A percentile compares a stretch with the other conserved stretches of the same genome.
These are phyloP conservation scores for Moricandia moricandioides DNA, from an alignment of 345 rosid species.

Conservation along the genomic window DNA sequence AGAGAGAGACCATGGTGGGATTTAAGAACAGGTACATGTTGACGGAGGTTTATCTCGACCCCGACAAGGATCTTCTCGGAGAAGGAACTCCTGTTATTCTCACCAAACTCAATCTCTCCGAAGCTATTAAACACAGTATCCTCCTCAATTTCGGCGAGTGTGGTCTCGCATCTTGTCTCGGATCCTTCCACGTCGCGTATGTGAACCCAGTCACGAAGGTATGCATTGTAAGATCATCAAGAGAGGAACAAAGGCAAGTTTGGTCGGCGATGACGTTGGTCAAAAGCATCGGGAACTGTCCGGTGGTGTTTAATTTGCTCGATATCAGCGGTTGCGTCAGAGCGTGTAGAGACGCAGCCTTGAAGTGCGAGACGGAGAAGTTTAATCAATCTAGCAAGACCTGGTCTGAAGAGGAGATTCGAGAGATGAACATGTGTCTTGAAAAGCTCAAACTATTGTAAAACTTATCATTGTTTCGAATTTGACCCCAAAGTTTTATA, in stretches of 20 bases:
- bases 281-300: constrained; percentile 59
- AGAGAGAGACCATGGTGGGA: constrained; percentile 49
- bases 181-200: constrained; percentile 72
- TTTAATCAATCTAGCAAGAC: constrained; percentile 53
- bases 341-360: constrained; percentile 63
- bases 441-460: constrained; percentile 67
- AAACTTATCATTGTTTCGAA: background rate
- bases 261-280: constrained; percentile 80
- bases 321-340: constrained; percentile 64
- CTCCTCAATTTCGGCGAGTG: constrained; percentile 75
- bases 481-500: constrained; percentile 3
- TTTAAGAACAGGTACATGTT: constrained; percentile 79
- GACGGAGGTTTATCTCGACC: constrained; percentile 69
- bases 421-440: constrained; percentile 55
- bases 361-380: constrained; percentile 74
- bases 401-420: constrained; percentile 48
- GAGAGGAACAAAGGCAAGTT: constrained; percentile 68
- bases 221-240: constrained; percentile 62
- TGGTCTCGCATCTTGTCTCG: constrained; percentile 64
- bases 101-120: constrained; percentile 57
- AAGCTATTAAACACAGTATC: constrained; percentile 65
- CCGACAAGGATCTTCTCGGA: constrained; percentile 46
- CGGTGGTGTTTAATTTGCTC: constrained; percentile 62
- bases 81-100: constrained; percentile 60
- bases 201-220: constrained; percentile 73